Evolutionary conservation across 441 rosid genomes (phyloP), one percentile per base, ranked within the genome.

Genomic region (Pelargonium australe): DNA sequence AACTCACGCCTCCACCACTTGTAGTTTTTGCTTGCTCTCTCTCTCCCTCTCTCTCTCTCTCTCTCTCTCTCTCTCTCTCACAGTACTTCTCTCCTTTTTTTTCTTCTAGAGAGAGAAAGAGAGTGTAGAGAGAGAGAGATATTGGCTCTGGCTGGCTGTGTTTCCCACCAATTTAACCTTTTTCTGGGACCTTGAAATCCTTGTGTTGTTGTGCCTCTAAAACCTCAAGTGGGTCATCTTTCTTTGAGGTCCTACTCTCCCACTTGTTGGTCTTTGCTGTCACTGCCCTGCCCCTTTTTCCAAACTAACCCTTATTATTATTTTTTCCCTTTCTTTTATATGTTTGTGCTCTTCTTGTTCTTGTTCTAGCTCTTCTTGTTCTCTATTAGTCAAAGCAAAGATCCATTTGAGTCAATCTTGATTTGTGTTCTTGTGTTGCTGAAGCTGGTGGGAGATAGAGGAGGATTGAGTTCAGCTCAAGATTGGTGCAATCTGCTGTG

Each of bases 161-260:
- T 76, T 78, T 62, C 81, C 77, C 80, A 79, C 79, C 81, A 75
- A 65, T 67, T 65, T 64, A 66, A 70, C 45, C 71, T 81, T 69
- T 79, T 74, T 31, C 70, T 74, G 81, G 83, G 86, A 78, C 83
- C 75, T 66, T 69, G 73, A 77, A 86, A 78, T 80, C 82, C 77
- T 53, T 17, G 25, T 55, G 61, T 14, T 5, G 61, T 55, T 55
- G 61, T 51, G 58, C 58, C 78, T 74, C 76, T 34, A 68, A 76
- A 76, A 37, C 17, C 80, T 69, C 79, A 75, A 80, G 83, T 85
- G 86, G 87, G 86, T 70, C 88, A 68, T 64, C 68, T 58, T 71
- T 76, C 25, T 23, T 23, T 64, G 76, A 68, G 79, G 82, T 79
- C 86, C 84, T 77, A 77, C 79, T 57, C 71, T 77, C 82, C 82